Evolutionary conservation across 23 red algal genomes (phyloP).

Genomic region (Gracilaria domingensis): DNA sequence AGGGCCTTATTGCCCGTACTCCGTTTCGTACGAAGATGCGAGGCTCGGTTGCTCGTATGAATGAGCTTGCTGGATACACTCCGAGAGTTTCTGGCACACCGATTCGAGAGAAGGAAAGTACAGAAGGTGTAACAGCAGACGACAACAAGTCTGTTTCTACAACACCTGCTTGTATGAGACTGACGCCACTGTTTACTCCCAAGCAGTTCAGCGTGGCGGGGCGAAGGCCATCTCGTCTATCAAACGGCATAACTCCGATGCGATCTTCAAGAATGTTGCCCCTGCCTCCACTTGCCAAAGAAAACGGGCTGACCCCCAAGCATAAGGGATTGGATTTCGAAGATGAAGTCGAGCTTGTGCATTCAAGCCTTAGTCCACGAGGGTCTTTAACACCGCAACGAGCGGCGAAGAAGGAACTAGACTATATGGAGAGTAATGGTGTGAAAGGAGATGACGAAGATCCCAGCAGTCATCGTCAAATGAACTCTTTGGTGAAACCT

Average conservation of each 20-base stretch:
- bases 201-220: conserved; percentile 55
- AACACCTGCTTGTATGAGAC: not conserved
- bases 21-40: conserved; percentile 49
- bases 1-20: conserved; percentile 21
- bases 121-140: not conserved
- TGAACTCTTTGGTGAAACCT: not conserved
- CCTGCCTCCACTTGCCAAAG: not conserved
- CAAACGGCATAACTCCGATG: conserved; percentile 38
- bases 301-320: not conserved
- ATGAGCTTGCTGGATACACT: conserved; percentile 6
- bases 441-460: not conserved
- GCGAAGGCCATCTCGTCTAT: conserved; percentile 24
- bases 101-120: conserved; percentile 1
- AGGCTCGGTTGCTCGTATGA: conserved; percentile 34
- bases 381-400: not conserved
- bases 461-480: not conserved
- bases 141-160: not conserved
- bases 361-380: not conserved
- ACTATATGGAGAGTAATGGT: conserved; percentile 9
- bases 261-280: conserved; percentile 34
- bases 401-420: not conserved
- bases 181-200: conserved; percentile 51
- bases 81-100: conserved; percentile 48
- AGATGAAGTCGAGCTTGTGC: not conserved
- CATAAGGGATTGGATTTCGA: not conserved